Evolutionary conservation across 768 basidiomycete genomes (phyloP).

Genomic region (Podaxis carcinomalis): DNA sequence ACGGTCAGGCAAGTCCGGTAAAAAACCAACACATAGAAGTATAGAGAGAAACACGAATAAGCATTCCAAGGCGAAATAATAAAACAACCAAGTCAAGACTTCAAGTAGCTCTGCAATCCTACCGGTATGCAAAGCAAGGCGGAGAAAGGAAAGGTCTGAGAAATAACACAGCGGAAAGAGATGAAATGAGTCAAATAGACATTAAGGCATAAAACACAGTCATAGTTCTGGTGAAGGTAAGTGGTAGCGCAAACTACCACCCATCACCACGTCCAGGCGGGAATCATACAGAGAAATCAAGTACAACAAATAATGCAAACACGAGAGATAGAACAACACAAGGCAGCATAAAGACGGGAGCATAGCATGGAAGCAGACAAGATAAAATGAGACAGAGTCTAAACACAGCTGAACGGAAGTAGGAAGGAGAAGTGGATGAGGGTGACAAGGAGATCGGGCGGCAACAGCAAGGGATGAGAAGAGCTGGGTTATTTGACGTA

Average conservation of each 20-base stretch:
- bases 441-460: neutral
- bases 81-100: neutral
- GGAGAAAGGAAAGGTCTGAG: neutral
- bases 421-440: constrained; percentile 9
- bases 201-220: neutral
- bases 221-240: neutral
- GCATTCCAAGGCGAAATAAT: neutral
- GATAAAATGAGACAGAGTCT: neutral
- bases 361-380: neutral
- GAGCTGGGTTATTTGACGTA: neutral
- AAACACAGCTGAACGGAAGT: neutral
- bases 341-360: constrained; percentile 18
- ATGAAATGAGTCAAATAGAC: neutral
- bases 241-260: constrained; percentile 7
- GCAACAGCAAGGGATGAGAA: neutral
- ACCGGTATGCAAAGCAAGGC: neutral
- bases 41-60: neutral
- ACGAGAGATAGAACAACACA: neutral
- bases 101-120: neutral
- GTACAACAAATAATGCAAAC: neutral
- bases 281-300: neutral
- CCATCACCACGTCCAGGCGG: neutral
- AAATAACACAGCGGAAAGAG: neutral
- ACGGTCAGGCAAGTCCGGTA: neutral
- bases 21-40: neutral